Evolutionary conservation across 2,329 filamentous ascomycete species (phyloP), one percentile per base, ranked within the genome.

Genomic region (Trematosphaeria pertusa): DNA sequence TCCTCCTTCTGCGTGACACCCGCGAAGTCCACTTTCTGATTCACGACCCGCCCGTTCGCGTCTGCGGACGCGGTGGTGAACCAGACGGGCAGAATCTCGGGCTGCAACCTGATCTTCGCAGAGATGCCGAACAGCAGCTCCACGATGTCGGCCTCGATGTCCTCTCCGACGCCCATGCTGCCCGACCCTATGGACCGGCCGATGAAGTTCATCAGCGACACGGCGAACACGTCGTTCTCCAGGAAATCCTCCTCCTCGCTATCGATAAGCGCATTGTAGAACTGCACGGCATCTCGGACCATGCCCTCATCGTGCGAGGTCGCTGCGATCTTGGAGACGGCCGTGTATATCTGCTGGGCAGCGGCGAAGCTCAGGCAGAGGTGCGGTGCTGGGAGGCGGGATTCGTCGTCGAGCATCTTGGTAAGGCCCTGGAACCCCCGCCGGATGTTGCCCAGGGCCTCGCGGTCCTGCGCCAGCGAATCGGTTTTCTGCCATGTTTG

Each of bases 211-310:
- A 96, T 94, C 65, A 99, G 73, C 62, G 90, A 93, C 47, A 87
- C 84, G 2, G 94, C 91, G 69, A 99, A 99, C 43, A 84, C 81
- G 22, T 87, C 83, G 64, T 89, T 95, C 65, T 95, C 89, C 37
- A 97, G 84, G 64, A 97, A 95, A 26, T 91, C 91, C 68, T 97
- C 94, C 74, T 97, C 92, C 72, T 97, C 94, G 70, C 91, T 94
- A 73, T 99, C 94, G 62, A 97, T 89, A 54, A 99, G 81, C 12
- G 91, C 91, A 46, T 90, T 91, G 72, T 97, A 97, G 67, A 97
- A 86, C 31, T 87, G 79, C 28, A 96, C 88, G 19, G 89, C 88
- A 65, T 93, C 89, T 56, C 87, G 86, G 59, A 97, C 87, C 64
- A 97, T 87, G 65, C 85, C 87, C 62, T 95, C 88, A 71, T 96